A percentile compares a stretch with the other conserved stretches of the same genome.
phyloP scores from a whole-genome alignment of 2,329 filamentous ascomycete species.

The Xylaria sp. region DNA sequence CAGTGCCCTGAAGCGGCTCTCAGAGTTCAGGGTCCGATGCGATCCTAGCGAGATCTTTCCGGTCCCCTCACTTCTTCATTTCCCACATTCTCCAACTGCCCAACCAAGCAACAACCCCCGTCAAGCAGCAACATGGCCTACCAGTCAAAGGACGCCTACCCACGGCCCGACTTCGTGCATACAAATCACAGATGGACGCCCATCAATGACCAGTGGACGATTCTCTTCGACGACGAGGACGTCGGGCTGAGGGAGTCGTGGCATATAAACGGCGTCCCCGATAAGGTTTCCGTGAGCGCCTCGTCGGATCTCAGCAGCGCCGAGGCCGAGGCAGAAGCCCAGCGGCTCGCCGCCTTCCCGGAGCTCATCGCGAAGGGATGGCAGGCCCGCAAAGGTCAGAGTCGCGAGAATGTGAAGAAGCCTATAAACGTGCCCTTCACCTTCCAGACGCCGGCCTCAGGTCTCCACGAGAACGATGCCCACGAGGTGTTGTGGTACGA shows the following conservation, averaged over 20 bases:
- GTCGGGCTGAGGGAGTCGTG: constrained; percentile 63
- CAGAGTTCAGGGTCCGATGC: constrained; percentile 5
- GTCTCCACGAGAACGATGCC: constrained; percentile 68
- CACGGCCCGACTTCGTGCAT: constrained; percentile 73
- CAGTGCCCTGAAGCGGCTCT: constrained; percentile 1
- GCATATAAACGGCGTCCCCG: constrained; percentile 64
- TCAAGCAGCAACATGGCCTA: constrained; percentile 45
- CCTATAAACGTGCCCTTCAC: constrained; percentile 72
- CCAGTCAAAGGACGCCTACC: constrained; percentile 58
- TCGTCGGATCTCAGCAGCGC: constrained; percentile 33
- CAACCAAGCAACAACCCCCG: background rate
- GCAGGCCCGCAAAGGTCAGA: constrained; percentile 46
- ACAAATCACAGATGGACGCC: constrained; percentile 66
- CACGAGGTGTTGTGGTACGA: constrained; percentile 78
- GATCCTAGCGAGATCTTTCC: constrained; percentile 3
- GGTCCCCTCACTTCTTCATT: constrained; percentile 13
- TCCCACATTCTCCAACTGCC: constrained; percentile 2
- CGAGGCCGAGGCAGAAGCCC: constrained; percentile 53
- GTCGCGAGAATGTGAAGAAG: constrained; percentile 56
- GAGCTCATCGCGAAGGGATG: constrained; percentile 61
- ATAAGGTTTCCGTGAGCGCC: constrained; percentile 50
- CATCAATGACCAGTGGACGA: constrained; percentile 72
- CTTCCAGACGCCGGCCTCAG: constrained; percentile 72
- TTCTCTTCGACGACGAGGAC: constrained; percentile 74
- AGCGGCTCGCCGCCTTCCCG: constrained; percentile 62